Percentiles rank a stretch among this genome's conserved stretches.
These are phyloP conservation scores for Calonectria naviculata DNA, from an alignment of 2,329 filamentous ascomycete genomes.

Conservation along the genomic window DNA sequence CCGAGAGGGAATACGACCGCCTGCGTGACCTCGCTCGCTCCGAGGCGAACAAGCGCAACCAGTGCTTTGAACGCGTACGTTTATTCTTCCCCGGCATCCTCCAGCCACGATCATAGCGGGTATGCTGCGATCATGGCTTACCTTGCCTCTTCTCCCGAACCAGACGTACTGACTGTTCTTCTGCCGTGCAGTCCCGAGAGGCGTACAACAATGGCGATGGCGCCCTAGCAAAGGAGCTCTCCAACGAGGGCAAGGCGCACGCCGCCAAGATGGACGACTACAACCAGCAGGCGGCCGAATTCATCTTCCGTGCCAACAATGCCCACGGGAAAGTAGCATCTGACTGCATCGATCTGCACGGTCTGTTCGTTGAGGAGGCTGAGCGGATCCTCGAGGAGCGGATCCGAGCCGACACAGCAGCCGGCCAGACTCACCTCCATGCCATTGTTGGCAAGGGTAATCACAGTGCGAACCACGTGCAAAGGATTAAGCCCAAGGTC, in stretches of 20 bases:
- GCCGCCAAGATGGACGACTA: conserved; percentile 86
- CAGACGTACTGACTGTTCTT: conserved; percentile 22
- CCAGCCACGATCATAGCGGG: background rate
- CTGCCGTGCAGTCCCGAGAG: conserved; percentile 68
- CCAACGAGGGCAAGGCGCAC: conserved; percentile 86
- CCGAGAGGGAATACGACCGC: conserved; percentile 91
- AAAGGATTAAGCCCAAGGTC: conserved; percentile 96
- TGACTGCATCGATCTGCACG: conserved; percentile 94
- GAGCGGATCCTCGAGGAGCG: conserved; percentile 89
- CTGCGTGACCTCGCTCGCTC: conserved; percentile 84
- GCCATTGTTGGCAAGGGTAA: conserved; percentile 98
- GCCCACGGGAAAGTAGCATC: conserved; percentile 76
- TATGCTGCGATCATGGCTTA: background rate
- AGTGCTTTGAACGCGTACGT: conserved; percentile 79
- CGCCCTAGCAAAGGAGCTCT: conserved; percentile 83
- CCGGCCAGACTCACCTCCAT: conserved; percentile 85
- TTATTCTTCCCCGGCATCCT: background rate
- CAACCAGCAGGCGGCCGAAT: conserved; percentile 92
- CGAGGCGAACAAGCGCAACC: conserved; percentile 82
- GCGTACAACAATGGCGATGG: conserved; percentile 89
- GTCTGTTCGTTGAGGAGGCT: conserved; percentile 94
- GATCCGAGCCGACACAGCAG: conserved; percentile 79
- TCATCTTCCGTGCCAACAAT: conserved; percentile 97
- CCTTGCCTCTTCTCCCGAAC: background rate
- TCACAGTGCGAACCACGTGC: conserved; percentile 83